Conservation (phyloP, 176 grass and related monocot species). For the Stipa capillata region DNA sequence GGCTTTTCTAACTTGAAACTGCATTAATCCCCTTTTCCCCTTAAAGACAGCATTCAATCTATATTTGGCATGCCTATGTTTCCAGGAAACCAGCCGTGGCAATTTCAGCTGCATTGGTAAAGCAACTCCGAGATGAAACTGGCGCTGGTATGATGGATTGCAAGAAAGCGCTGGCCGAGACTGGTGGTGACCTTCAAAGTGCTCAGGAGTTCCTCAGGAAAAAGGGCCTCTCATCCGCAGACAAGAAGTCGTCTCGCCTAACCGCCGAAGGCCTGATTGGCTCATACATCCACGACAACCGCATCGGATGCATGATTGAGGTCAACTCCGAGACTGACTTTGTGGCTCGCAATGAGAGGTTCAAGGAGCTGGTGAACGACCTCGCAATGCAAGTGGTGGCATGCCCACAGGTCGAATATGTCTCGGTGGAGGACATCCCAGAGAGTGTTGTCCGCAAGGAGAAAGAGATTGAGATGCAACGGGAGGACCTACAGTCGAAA, state of each 20-base stretch:
- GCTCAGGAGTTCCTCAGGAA: constrained; percentile 95
- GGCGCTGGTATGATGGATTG: constrained; percentile 99
- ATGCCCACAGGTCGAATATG: constrained; percentile 87
- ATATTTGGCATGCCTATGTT: constrained; percentile 26
- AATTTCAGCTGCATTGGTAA: constrained; percentile 82
- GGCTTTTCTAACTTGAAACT: constrained; percentile 13
- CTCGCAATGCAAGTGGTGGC: constrained; percentile 95
- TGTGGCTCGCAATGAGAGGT: constrained; percentile 86
- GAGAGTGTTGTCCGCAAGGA: constrained; percentile 67
- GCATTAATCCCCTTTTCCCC: background rate
- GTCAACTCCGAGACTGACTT: constrained; percentile 96
- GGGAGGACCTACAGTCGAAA: constrained; percentile 84
- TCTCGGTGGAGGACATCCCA: constrained; percentile 80
- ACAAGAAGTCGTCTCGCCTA: constrained; percentile 91
- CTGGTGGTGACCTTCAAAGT: constrained; percentile 58
- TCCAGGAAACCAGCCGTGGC: constrained; percentile 57
- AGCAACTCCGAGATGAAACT: constrained; percentile 94
- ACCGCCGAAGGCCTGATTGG: constrained; percentile 84
- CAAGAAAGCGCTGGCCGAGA: constrained; percentile 90
- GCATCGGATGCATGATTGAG: constrained; percentile 87
- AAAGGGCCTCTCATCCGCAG: constrained; percentile 95
- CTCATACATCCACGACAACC: constrained; percentile 89
- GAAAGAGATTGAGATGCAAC: constrained; percentile 92
- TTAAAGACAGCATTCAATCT: background rate
- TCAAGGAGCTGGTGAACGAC: constrained; percentile 90